Conservation (phyloP, 805 yeast species). For the Candida cerambycidarum region DNA sequence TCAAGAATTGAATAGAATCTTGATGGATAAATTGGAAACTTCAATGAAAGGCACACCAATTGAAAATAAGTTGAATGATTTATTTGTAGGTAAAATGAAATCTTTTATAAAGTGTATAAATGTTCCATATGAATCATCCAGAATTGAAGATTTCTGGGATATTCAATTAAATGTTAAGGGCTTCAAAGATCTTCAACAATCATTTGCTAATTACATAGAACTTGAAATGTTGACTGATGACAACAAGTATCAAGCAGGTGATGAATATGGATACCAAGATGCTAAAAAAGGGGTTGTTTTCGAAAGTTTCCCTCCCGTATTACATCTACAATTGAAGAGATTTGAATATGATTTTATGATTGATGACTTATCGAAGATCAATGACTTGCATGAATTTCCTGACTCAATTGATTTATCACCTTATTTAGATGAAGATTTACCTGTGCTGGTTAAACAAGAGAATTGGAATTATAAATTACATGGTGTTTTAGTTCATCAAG, state of each 20-base stretch:
- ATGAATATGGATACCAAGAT: slow-evolving; percentile 86
- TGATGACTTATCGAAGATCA: slow-evolving; percentile 85
- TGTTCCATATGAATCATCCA: slow-evolving; percentile 88
- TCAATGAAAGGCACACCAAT: slow-evolving; percentile 88
- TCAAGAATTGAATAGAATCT: slow-evolving; percentile 90
- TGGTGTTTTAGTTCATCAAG: slow-evolving; percentile 94
- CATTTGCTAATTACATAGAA: slow-evolving; percentile 85
- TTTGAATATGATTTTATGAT: slow-evolving; percentile 92
- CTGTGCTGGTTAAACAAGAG: slow-evolving; percentile 42
- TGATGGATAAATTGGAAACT: slow-evolving; percentile 90
- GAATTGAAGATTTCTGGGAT: slow-evolving; percentile 97
- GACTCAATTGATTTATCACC: slow-evolving; percentile 77
- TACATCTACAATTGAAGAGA: slow-evolving; percentile 89
- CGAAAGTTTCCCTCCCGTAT: slow-evolving; percentile 84
- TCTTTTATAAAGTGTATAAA: slow-evolving; percentile 89
- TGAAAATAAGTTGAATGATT: slow-evolving; percentile 55
- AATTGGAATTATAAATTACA: slow-evolving; percentile 81
- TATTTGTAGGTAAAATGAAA: slow-evolving; percentile 96
- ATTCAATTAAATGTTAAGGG: slow-evolving; percentile 92
- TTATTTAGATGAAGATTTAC: slow-evolving; percentile 61
- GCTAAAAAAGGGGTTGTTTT: slow-evolving; percentile 96
- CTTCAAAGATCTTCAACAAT: slow-evolving; percentile 64
- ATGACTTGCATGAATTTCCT: slow-evolving; percentile 89
- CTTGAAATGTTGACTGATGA: slow-evolving; percentile 91
- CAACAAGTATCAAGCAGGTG: slow-evolving; percentile 88